phyloP scores from a whole-genome alignment of 495 filamentous ascomycete genomes.

The Tricharina praecox region DNA sequence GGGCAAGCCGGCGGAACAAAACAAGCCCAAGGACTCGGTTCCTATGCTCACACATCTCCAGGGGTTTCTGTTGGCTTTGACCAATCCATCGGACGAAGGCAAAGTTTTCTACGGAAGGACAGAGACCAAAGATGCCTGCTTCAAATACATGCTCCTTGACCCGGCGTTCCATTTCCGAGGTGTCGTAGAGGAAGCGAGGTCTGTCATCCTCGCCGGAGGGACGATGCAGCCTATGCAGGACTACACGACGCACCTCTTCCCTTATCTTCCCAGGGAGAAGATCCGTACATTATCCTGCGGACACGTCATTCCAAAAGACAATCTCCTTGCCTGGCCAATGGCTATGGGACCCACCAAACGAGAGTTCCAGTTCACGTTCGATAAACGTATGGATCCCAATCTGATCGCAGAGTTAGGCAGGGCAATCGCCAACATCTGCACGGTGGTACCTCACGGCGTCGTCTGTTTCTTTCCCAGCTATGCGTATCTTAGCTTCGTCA shows the following conservation, averaged over 20 bases:
- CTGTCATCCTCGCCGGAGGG: conserved; percentile 82
- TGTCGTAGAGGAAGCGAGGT: conserved; percentile 68
- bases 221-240: conserved; percentile 97
- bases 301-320: conserved; percentile 75
- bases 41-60: conserved; percentile 73
- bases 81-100: conserved; percentile 77
- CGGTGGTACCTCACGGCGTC: conserved; percentile 68
- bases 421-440: conserved; percentile 51
- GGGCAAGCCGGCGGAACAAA: conserved; percentile 7
- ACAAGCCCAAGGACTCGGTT: conserved; percentile 31
- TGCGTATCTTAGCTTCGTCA: conserved; percentile 62
- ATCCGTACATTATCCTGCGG: conserved; percentile 78
- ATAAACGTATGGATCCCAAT: conserved; percentile 43
- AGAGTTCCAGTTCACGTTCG: conserved; percentile 75
- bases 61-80: conserved; percentile 64
- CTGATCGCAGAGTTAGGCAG: conserved; percentile 59
- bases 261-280: conserved; percentile 45
- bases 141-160: conserved; percentile 86
- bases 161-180: conserved; percentile 81
- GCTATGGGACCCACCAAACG: conserved; percentile 36
- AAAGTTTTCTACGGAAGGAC: conserved; percentile 60
- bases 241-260: conserved; percentile 70
- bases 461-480: conserved; percentile 97
- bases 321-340: conserved; percentile 57
- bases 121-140: conserved; percentile 35